These are phyloP conservation scores for Lachnellula hyalina DNA, from an alignment of 2,329 filamentous ascomycete genomes.

Conservation along the genomic window DNA sequence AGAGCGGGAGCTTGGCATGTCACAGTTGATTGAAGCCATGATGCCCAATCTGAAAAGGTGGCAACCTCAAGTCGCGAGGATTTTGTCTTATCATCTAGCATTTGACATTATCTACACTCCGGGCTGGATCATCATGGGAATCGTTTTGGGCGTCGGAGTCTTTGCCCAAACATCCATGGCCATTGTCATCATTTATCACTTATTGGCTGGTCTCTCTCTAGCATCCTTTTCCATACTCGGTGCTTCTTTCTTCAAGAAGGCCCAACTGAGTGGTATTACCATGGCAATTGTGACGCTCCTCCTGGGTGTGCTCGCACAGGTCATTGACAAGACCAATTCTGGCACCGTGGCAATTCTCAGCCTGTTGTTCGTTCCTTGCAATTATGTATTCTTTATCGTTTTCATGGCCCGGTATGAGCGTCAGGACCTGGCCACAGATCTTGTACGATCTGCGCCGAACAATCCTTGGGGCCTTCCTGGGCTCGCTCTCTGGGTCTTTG, in stretches of 20 bases:
- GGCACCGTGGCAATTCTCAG: conserved; percentile 64
- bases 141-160: conserved; percentile 59
- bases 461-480: conserved; percentile 66
- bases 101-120: conserved; percentile 77
- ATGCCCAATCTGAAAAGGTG: conserved; percentile 70
- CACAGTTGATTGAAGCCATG: conserved; percentile 85
- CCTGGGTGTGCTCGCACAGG: conserved; percentile 77
- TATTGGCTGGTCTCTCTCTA: conserved; percentile 71
- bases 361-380: conserved; percentile 79
- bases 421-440: conserved; percentile 51
- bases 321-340: conserved; percentile 54
- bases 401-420: conserved; percentile 73
- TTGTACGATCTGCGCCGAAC: conserved; percentile 56
- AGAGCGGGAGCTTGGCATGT: conserved; percentile 83
- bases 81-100: conserved; percentile 72
- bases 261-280: conserved; percentile 81
- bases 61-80: conserved; percentile 72
- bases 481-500: conserved; percentile 71
- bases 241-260: conserved; percentile 77
- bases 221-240: conserved; percentile 77
- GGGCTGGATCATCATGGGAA: conserved; percentile 72
- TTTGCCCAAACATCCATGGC: conserved; percentile 57
- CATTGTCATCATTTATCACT: conserved; percentile 68
- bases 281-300: conserved; percentile 68
- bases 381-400: conserved; percentile 76